These are phyloP conservation scores for Funneliformis geosporum DNA, from an alignment of 192 early-diverging fungal species.

Conservation along the genomic window DNA sequence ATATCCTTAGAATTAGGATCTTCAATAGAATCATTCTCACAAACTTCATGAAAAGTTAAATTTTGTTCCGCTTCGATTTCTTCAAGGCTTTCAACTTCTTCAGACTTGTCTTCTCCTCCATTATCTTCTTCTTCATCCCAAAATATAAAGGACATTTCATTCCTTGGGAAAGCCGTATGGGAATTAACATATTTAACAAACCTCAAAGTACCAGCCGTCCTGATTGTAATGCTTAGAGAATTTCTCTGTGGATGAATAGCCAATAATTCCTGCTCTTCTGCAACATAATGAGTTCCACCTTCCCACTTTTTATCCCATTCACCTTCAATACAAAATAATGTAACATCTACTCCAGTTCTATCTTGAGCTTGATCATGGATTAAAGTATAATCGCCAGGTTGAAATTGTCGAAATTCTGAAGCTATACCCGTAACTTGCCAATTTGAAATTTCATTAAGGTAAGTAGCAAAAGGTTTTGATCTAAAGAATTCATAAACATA, in stretches of 20 bases:
- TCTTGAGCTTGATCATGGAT: conserved; percentile 61
- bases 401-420: conserved; percentile 50
- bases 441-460: conserved; percentile 36
- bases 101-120: conserved; percentile 28
- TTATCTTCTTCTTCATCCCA: conserved; percentile 41
- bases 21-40: no score
- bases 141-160: conserved; percentile 44
- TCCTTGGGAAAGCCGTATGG: conserved; percentile 39
- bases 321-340: conserved; percentile 40
- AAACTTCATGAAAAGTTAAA: no score
- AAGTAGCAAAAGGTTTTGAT: conserved; percentile 39
- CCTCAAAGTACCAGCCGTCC: conserved; percentile 54
- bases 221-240: conserved; percentile 55
- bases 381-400: conserved; percentile 59
- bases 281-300: conserved; percentile 60
- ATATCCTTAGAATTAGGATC: no score
- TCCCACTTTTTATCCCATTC: conserved; percentile 55
- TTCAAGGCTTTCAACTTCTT: conserved; percentile 19
- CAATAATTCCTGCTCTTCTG: conserved; percentile 47
- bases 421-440: conserved; percentile 24
- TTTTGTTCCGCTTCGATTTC: not conserved
- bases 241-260: conserved; percentile 54
- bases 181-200: conserved; percentile 62
- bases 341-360: conserved; percentile 53
- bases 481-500: conserved; percentile 37